Evolutionary conservation across 345 rosid species (phyloP).

Genomic region (Cardamine occulta): DNA sequence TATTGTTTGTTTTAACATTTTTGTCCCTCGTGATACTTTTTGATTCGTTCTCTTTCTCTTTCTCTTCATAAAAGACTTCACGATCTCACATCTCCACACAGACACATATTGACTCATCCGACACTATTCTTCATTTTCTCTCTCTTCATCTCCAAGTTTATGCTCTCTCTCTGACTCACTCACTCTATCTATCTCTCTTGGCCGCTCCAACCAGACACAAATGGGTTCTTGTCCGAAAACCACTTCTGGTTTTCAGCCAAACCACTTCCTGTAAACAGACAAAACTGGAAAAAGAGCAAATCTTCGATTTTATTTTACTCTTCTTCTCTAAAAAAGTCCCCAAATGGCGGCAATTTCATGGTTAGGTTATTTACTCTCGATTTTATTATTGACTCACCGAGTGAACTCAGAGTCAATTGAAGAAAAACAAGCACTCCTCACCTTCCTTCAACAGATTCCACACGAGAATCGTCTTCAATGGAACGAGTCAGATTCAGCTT

Average conservation of each 20-base stretch:
- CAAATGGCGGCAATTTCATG: slow-evolving; percentile 48
- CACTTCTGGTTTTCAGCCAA: slow-evolving; percentile 32
- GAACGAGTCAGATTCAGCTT: slow-evolving; percentile 72
- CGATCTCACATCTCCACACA: slow-evolving; percentile 35
- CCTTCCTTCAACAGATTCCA: slow-evolving; percentile 57
- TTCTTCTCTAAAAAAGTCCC: background rate
- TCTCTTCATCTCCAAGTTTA: slow-evolving; percentile 2
- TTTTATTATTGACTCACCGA: slow-evolving; percentile 47
- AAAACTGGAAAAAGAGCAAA: background rate
- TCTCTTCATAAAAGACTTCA: slow-evolving; percentile 32
- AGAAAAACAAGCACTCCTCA: slow-evolving; percentile 85
- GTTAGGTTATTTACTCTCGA: slow-evolving; percentile 34
- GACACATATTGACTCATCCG: slow-evolving; percentile 22
- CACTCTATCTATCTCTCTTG: background rate
- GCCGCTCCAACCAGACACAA: slow-evolving; percentile 4
- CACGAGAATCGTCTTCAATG: slow-evolving; percentile 82
- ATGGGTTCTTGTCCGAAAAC: slow-evolving; percentile 55
- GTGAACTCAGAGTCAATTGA: slow-evolving; percentile 67
- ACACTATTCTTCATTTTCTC: background rate
- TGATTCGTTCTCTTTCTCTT: slow-evolving; percentile 25
- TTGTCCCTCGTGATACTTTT: slow-evolving; percentile 42
- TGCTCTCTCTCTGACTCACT: slow-evolving; percentile 13
- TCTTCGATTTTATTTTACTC: background rate
- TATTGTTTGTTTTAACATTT: slow-evolving; percentile 26
- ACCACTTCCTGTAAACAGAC: slow-evolving; percentile 11